phyloP scores from a whole-genome alignment of 1,139 yeast species.

The Candida tetrigidarum region DNA sequence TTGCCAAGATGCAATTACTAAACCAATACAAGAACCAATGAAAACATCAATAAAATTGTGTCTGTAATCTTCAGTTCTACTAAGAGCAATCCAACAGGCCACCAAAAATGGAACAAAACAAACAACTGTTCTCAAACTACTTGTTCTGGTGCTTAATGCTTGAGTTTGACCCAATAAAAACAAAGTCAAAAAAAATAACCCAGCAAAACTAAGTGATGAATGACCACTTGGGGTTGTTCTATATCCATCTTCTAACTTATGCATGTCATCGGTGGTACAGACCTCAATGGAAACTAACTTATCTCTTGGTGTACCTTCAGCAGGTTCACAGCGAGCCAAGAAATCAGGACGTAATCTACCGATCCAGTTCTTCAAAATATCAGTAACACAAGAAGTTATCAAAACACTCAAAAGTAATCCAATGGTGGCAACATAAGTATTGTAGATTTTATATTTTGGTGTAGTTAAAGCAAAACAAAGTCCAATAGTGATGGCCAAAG shows the following conservation, averaged over 20 bases:
- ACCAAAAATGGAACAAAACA: slow-evolving; percentile 48
- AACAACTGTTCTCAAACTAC: slow-evolving; percentile 57
- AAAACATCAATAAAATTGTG: slow-evolving; percentile 76
- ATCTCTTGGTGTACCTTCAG: slow-evolving; percentile 48
- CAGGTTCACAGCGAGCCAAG: slow-evolving; percentile 68
- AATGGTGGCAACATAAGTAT: slow-evolving; percentile 42
- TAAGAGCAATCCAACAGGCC: slow-evolving; percentile 68
- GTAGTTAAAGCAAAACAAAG: slow-evolving; percentile 32
- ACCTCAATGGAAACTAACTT: slow-evolving; percentile 61
- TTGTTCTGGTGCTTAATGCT: slow-evolving; percentile 39
- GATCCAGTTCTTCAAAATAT: slow-evolving; percentile 66
- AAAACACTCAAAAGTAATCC: slow-evolving; percentile 45
- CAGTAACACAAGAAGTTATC: slow-evolving; percentile 49
- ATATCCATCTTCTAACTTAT: slow-evolving; percentile 63
- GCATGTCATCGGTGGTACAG: slow-evolving; percentile 56
- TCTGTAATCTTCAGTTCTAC: slow-evolving; percentile 78
- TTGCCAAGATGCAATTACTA: slow-evolving; percentile 37
- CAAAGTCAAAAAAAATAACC: slow-evolving; percentile 63
- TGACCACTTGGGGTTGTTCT: slow-evolving; percentile 85
- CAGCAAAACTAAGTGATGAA: slow-evolving; percentile 67
- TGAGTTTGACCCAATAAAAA: slow-evolving; percentile 69
- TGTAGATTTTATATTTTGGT: slow-evolving; percentile 40
- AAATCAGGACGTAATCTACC: slow-evolving; percentile 85
- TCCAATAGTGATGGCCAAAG: slow-evolving; percentile 31
- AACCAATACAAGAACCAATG: slow-evolving; percentile 62